Percentiles rank a stretch among this genome's conserved stretches.
Evolutionary conservation across 2,329 filamentous ascomycete species (phyloP).

Genomic region (Paracamarosporium sp.): DNA sequence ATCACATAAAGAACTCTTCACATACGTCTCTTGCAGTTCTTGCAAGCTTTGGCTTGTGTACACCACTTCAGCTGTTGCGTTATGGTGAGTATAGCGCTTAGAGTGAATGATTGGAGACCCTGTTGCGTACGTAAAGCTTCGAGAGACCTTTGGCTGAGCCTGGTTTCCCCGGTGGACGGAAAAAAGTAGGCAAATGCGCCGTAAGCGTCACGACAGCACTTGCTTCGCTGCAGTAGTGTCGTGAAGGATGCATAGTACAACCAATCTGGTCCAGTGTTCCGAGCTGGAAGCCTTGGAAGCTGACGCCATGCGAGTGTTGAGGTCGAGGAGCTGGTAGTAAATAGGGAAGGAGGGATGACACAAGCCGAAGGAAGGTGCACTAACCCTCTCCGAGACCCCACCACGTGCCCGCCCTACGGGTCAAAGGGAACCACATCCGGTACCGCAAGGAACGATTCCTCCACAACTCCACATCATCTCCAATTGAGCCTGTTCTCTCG

Average conservation of each 20-base stretch:
- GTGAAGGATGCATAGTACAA: background rate
- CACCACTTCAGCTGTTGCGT: background rate
- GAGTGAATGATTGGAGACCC: background rate
- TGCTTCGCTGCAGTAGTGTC: background rate
- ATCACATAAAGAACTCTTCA: no score
- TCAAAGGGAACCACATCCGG: conserved; percentile 5
- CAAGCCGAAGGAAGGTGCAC: background rate
- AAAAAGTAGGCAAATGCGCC: conserved; percentile 1
- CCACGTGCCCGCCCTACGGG: background rate
- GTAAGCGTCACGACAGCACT: background rate
- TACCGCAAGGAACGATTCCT: conserved; percentile 2
- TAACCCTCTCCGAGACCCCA: background rate
- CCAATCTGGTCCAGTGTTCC: background rate
- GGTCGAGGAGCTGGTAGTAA: background rate
- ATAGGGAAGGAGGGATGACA: conserved; percentile 1
- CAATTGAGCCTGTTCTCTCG: conserved; percentile 5
- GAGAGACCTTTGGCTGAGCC: background rate
- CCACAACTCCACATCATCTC: conserved; percentile 4
- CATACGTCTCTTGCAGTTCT: no score
- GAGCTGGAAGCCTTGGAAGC: background rate
- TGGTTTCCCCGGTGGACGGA: background rate
- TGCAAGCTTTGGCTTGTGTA: no score
- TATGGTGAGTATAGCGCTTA: background rate
- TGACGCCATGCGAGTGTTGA: conserved; percentile 6
- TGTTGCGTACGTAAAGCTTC: background rate